A percentile compares a stretch with the other conserved stretches of the same genome.
phyloP scores from a whole-genome alignment of 2,329 filamentous ascomycete genomes.

The Incumbomyces delicatus region DNA sequence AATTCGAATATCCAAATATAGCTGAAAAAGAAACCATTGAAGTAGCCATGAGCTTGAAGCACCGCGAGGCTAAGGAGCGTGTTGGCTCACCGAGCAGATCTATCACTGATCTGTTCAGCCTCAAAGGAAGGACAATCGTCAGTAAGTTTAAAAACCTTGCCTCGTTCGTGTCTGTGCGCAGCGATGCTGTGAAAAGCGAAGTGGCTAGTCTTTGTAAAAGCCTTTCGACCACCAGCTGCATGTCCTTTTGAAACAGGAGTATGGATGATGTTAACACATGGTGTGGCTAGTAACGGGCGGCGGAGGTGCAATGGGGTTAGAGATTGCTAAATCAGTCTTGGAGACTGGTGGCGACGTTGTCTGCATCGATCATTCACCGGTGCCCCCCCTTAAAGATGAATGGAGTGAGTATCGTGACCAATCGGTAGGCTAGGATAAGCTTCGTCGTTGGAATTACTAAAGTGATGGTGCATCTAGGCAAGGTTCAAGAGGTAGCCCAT shows the following conservation, averaged over 20 bases:
- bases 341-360: conserved; percentile 28
- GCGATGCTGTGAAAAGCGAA: too few relatives aligned
- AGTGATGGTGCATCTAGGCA: too few relatives aligned
- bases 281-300: conserved; percentile 21
- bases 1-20: too few relatives aligned
- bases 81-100: not conserved
- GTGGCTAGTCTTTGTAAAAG: too few relatives aligned
- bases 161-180: too few relatives aligned
- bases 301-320: conserved; percentile 19
- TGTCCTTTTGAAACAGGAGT: not conserved
- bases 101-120: conserved; percentile 6
- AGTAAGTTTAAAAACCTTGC: not conserved
- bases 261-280: not conserved
- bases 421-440: too few relatives aligned
- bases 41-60: not conserved
- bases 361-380: conserved; percentile 22
- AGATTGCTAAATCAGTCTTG: conserved; percentile 19
- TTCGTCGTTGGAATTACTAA: too few relatives aligned
- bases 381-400: conserved; percentile 8
- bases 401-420: not conserved
- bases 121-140: not conserved
- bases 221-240: too few relatives aligned
- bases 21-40: not conserved
- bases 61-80: not conserved
- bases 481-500: not conserved